phyloP scores from a whole-genome alignment of 306 rosid species.

The Spatholobus suberectus region DNA sequence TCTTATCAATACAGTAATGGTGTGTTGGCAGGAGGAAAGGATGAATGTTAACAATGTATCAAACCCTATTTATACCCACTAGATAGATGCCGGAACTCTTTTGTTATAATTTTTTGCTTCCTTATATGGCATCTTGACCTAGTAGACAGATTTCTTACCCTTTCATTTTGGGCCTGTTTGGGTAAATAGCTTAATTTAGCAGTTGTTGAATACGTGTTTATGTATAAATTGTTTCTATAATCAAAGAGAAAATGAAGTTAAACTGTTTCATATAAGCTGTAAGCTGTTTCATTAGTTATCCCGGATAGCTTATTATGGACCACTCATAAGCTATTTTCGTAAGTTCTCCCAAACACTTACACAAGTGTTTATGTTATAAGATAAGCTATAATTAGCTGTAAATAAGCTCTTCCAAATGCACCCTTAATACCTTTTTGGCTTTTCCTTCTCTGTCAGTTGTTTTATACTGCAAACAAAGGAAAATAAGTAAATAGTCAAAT shows the following conservation, averaged over 20 bases:
- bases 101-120: conserved; percentile 33
- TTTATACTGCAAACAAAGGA: neutral
- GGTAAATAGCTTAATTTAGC: neutral
- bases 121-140: neutral
- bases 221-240: neutral
- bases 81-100: neutral
- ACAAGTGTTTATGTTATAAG: neutral
- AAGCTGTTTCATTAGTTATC: neutral
- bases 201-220: neutral
- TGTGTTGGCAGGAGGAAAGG: conserved; percentile 1
- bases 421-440: neutral
- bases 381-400: neutral
- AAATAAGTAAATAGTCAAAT: neutral
- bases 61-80: neutral
- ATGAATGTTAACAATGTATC: neutral
- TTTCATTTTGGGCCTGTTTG: neutral
- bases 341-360: neutral
- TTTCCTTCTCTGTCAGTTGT: neutral
- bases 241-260: neutral
- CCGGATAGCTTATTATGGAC: neutral
- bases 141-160: neutral
- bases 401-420: neutral
- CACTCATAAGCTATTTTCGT: neutral
- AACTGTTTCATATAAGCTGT: neutral
- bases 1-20: neutral